Evolutionary conservation across 2,329 filamentous ascomycete species (phyloP), one percentile per base, ranked within the genome.

Genomic region (Pseudocercospora cruenta): DNA sequence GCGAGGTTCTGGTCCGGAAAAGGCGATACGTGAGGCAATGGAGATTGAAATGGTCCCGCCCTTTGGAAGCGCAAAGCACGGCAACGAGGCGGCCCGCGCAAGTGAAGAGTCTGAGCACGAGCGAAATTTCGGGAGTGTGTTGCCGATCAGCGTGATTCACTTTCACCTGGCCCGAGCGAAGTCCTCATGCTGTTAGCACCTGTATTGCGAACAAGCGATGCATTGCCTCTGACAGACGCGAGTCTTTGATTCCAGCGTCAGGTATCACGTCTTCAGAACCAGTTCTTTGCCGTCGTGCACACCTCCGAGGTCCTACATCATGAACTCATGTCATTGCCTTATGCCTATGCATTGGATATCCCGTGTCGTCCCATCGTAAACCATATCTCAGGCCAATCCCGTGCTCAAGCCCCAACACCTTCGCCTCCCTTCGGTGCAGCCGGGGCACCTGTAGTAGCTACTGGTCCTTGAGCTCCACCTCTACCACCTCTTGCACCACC

Each of bases 401-500:
- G n/a, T 19, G 36, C 19, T 58, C 55, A 58, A 10, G 31, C 8
- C 39, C n/a, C 55, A 39, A 16, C 54, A 58, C 5, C 16, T 14
- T 43, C 55, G 31, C 28, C 28, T 24, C 28, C 61, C 36, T 67
- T 64, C 49, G 65, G 36, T 58, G 61, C 60, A 21, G 58, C 21
- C 14, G 60, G 54, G 24, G 36, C 33, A 19, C 31, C 21, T n/a
- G 61, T 19, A 61, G 65, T 36, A 21, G 66, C 66, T 43, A 43
- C n/a, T 19, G 66, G 53, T 5, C 58, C 63, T 9, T 55, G 49
- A 47, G 39, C 67, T 63, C 67, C 68, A 6, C 65, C 68, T 51
- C 66, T 58, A 19, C 55, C 64, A 22, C 72, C 69, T 54, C 69
- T 60, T 4, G 63, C 65, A 45, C 61, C 64, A 39, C 64, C 68